A percentile compares a stretch with the other conserved stretches of the same genome.
Conservation (phyloP, 495 filamentous ascomycete species). For the Penicillium dipodomyicola region DNA sequence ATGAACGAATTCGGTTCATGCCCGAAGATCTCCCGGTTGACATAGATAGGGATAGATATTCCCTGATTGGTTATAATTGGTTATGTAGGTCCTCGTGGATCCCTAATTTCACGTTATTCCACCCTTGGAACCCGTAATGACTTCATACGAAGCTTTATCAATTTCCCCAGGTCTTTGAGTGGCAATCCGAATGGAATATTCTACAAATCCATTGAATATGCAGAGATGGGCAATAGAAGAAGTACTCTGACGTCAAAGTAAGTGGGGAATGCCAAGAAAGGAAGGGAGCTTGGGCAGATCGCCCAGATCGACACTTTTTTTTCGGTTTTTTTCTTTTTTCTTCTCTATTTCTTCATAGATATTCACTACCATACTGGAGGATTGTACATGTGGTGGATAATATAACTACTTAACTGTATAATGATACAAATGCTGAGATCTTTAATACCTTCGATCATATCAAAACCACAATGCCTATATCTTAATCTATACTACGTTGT, state of each 20-base stretch:
- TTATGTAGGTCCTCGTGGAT: not conserved
- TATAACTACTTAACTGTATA: not conserved
- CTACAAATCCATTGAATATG: no score
- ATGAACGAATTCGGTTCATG: not conserved
- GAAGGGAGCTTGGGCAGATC: not conserved
- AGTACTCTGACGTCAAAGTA: no score
- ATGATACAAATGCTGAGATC: not conserved
- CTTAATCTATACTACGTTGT: not conserved
- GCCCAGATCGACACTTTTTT: no score
- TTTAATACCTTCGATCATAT: not conserved
- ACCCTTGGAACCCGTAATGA: not conserved
- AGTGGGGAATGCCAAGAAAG: no score
- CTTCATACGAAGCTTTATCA: not conserved
- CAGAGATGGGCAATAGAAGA: no score
- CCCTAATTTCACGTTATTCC: not conserved
- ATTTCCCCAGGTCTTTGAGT: not conserved
- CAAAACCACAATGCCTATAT: not conserved
- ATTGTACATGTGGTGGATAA: no score
- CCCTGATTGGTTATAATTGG: not conserved
- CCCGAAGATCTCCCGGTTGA: slow-evolving; percentile 3
- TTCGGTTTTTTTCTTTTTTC: no score
- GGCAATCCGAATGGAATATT: not conserved
- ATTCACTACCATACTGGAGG: no score
- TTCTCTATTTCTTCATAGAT: no score
- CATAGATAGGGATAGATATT: not conserved